Conservation (phyloP, 805 yeast species). For the Ogataea glucozyma region DNA sequence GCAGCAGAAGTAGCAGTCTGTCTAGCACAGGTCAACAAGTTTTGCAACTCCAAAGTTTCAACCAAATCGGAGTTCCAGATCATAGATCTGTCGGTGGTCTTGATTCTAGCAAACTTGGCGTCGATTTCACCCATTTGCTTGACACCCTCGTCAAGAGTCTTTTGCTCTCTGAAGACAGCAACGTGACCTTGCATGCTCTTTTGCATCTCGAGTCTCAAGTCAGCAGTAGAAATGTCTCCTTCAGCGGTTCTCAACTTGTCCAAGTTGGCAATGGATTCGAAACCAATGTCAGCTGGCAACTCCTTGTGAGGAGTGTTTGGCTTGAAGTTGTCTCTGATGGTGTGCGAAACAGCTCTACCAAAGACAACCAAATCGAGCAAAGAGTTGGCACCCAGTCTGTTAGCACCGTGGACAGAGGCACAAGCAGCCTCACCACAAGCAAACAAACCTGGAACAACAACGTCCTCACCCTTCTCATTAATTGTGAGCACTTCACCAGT, state of each 20-base stretch:
- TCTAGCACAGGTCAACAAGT: slow-evolving; percentile 93
- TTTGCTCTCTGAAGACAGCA: slow-evolving; percentile 95
- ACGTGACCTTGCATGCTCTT: slow-evolving; percentile 94
- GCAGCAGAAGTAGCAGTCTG: slow-evolving; percentile 95
- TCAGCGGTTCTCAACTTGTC: slow-evolving; percentile 83
- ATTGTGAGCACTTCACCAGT: slow-evolving; percentile 89
- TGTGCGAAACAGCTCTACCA: slow-evolving; percentile 97
- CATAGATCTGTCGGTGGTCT: slow-evolving; percentile 94
- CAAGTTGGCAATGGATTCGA: slow-evolving; percentile 85
- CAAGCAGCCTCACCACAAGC: slow-evolving; percentile 99
- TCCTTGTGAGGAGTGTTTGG: slow-evolving; percentile 89
- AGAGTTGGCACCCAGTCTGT: slow-evolving; percentile 98
- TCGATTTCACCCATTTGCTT: slow-evolving; percentile 74
- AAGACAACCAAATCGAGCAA: slow-evolving; percentile 93
- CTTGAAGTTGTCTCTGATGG: slow-evolving; percentile 77
- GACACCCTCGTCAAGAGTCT: slow-evolving; percentile 89
- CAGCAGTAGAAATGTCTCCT: slow-evolving; percentile 84
- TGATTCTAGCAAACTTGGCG: slow-evolving; percentile 68
- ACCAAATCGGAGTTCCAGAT: slow-evolving; percentile 98
- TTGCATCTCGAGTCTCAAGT: slow-evolving; percentile 91
- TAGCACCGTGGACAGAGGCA: slow-evolving; percentile 99
- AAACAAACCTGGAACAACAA: slow-evolving; percentile 85
- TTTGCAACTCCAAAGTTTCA: slow-evolving; percentile 93
- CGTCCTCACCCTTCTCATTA: slow-evolving; percentile 86
- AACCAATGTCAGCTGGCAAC: slow-evolving; percentile 82